phyloP scores from a whole-genome alignment of 257 asterid species.

The Solanum clarkiae region DNA sequence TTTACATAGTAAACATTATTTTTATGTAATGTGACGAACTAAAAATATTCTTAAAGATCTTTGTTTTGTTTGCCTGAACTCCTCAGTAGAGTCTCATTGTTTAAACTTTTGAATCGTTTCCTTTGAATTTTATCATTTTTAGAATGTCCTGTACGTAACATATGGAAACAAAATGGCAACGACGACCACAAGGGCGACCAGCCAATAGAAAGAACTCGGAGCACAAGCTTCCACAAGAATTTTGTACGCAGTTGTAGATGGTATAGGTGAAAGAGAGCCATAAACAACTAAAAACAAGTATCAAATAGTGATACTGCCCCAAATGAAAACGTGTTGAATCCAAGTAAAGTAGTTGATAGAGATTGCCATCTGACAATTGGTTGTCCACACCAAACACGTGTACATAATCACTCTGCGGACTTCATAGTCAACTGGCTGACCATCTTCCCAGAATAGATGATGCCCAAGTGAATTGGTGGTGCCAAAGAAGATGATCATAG shows the following conservation, averaged over 20 bases:
- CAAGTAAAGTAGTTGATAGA: slow-evolving; percentile 90
- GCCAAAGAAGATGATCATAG: slow-evolving; percentile 76
- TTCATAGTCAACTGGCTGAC: slow-evolving; percentile 56
- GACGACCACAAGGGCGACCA: slow-evolving; percentile 43
- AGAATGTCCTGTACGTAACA: slow-evolving; percentile 47
- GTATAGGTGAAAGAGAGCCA: slow-evolving; percentile 43
- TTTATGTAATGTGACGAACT: not conserved
- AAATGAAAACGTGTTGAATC: slow-evolving; percentile 88
- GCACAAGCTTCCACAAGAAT: slow-evolving; percentile 78
- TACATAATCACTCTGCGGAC: slow-evolving; percentile 77
- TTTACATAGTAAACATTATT: slow-evolving; percentile 5
- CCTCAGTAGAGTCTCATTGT: slow-evolving; percentile 8
- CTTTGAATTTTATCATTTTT: slow-evolving; percentile 55
- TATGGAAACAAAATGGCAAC: slow-evolving; percentile 55
- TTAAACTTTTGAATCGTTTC: slow-evolving; percentile 14
- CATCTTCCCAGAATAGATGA: slow-evolving; percentile 65
- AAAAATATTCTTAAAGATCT: not conserved
- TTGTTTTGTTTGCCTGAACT: not conserved
- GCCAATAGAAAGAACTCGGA: slow-evolving; percentile 74
- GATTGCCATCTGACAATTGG: slow-evolving; percentile 85
- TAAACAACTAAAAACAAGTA: slow-evolving; percentile 50
- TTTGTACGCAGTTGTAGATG: slow-evolving; percentile 56
- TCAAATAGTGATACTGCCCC: slow-evolving; percentile 89
- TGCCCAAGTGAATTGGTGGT: slow-evolving; percentile 32
- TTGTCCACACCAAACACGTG: slow-evolving; percentile 80